Percentiles rank a stretch among this genome's conserved stretches.
phyloP scores from a whole-genome alignment of 176 grass and related monocot genomes.

The Phoenix roebelenii region DNA sequence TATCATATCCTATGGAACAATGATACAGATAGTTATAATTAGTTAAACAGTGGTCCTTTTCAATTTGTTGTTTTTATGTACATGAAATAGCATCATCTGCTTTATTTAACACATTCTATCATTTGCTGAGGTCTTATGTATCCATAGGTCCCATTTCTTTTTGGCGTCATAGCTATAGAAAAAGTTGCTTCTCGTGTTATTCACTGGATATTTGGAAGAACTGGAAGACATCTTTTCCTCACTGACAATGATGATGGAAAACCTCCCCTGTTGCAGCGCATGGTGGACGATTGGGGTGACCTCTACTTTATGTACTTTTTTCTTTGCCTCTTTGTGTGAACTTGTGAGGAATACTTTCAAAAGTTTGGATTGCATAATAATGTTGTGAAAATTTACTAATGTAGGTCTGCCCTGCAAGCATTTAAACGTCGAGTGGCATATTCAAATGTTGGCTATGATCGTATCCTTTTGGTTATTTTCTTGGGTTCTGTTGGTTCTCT shows the following conservation, averaged over 20 bases:
- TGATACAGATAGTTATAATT: too few species aligned
- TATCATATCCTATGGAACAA: too few species aligned
- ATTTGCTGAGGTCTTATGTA: not conserved
- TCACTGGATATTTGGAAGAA: conserved; percentile 93
- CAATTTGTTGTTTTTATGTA: not conserved
- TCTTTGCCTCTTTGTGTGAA: too few species aligned
- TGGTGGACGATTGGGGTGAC: conserved; percentile 66
- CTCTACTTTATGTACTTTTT: conserved; percentile 66
- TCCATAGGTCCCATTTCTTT: conserved; percentile 92
- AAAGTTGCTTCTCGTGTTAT: conserved; percentile 71
- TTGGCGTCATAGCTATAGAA: conserved; percentile 75
- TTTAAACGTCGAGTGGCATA: conserved; percentile 84
- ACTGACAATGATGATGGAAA: conserved; percentile 73
- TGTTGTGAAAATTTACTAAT: conserved; percentile 26
- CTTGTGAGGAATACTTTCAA: too few species aligned
- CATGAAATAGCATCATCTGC: not conserved
- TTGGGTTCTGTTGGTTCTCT: not conserved
- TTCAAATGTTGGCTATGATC: conserved; percentile 83
- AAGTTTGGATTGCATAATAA: conserved; percentile 2
- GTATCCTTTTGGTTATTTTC: conserved; percentile 48
- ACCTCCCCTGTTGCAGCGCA: conserved; percentile 69
- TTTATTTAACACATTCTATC: too few species aligned
- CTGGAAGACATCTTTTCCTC: conserved; percentile 91
- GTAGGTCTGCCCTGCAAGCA: conserved; percentile 70
- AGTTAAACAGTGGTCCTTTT: too few species aligned